phyloP scores from a whole-genome alignment of 2,329 filamentous ascomycete genomes.

The Aspergillus carbonarius region DNA sequence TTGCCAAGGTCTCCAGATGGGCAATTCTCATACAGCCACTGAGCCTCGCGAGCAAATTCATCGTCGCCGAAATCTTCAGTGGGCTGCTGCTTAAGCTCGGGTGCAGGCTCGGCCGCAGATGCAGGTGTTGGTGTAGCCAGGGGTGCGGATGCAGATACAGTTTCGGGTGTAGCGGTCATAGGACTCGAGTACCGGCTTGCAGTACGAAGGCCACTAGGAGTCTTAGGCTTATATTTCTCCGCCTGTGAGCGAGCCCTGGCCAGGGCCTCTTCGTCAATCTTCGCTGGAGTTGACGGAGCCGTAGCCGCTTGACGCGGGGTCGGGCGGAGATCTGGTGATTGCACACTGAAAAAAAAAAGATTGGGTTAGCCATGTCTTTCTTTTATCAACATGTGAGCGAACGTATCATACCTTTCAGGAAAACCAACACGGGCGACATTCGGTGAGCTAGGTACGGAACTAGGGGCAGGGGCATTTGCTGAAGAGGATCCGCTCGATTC shows the following conservation, averaged over 20 bases:
- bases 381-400: not conserved
- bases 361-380: slow-evolving; percentile 4
- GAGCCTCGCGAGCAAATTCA: slow-evolving; percentile 25
- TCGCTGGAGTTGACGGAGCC: slow-evolving; percentile 21
- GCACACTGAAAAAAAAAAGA: not conserved
- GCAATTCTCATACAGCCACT: slow-evolving; percentile 28
- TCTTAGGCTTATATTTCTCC: slow-evolving; percentile 45
- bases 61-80: slow-evolving; percentile 23
- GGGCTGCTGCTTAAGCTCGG: not conserved
- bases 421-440: slow-evolving; percentile 5
- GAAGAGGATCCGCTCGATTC: slow-evolving; percentile 17
- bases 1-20: slow-evolving; percentile 25
- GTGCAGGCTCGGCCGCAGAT: not conserved
- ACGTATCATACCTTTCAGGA: slow-evolving; percentile 16
- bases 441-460: slow-evolving; percentile 4
- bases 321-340: slow-evolving; percentile 14
- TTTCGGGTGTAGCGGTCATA: slow-evolving; percentile 18
- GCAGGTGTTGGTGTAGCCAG: not conserved
- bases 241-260: slow-evolving; percentile 38
- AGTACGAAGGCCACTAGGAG: slow-evolving; percentile 43
- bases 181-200: slow-evolving; percentile 30
- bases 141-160: not conserved
- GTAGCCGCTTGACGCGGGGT: slow-evolving; percentile 14
- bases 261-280: slow-evolving; percentile 30
- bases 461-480: slow-evolving; percentile 8